A percentile compares a stretch with the other conserved stretches of the same genome.
phyloP scores from a whole-genome alignment of 176 grass and related monocot genomes.

The Dendrocalamus sinicus region DNA sequence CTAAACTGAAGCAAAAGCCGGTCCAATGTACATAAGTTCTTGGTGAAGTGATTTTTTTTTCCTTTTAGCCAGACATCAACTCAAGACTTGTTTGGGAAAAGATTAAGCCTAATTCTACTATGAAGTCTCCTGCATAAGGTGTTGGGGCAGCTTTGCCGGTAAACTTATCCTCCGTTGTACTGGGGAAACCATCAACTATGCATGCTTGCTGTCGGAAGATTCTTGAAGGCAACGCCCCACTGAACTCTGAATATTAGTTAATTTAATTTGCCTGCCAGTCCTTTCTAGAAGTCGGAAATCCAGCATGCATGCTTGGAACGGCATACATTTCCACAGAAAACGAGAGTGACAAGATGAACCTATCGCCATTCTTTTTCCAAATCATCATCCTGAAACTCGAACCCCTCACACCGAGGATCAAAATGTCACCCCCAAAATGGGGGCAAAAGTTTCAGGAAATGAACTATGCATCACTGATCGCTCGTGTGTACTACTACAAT shows the following conservation, averaged over 20 bases:
- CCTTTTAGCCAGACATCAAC: neutral
- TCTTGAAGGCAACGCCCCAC: neutral
- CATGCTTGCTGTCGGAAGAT: neutral
- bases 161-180: neutral
- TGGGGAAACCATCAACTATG: neutral
- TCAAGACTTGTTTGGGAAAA: neutral
- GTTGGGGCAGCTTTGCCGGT: neutral
- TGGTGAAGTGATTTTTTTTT: slow-evolving; percentile 1
- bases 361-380: slow-evolving; percentile 24
- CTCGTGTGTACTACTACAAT: neutral
- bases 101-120: neutral
- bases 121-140: neutral
- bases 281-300: slow-evolving; percentile 29
- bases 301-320: slow-evolving; percentile 39
- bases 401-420: neutral
- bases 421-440: neutral
- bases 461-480: neutral
- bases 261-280: neutral
- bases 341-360: slow-evolving; percentile 8
- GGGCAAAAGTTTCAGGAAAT: neutral
- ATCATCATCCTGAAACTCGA: neutral
- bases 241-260: neutral
- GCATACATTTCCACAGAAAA: slow-evolving; percentile 12
- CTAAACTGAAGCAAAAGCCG: slow-evolving; percentile 8
- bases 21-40: neutral